Percentiles rank a stretch among this genome's conserved stretches.
Conservation (phyloP, 1,284 basidiomycete genomes). For the Fomitopsis palustris region DNA sequence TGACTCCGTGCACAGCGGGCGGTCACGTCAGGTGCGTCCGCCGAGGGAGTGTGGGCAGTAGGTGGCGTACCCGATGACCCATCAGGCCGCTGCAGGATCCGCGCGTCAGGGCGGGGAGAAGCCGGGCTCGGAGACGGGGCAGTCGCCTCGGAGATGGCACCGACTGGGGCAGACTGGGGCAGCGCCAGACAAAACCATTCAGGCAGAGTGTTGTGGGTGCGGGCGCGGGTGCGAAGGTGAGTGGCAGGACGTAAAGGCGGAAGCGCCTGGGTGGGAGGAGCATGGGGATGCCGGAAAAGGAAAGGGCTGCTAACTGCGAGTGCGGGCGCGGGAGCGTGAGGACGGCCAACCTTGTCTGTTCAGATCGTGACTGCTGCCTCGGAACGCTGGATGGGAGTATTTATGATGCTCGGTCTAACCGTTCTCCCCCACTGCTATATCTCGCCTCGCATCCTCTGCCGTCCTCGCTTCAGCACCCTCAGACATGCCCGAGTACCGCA, state of each 20-base stretch:
- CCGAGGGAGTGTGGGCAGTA: not conserved
- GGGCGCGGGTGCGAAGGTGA: not conserved
- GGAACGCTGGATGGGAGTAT: conserved; percentile 1
- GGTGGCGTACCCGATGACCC: not conserved
- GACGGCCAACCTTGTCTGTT: not conserved
- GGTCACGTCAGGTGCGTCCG: not conserved
- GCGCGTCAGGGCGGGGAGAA: not conserved
- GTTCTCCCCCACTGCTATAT: conserved; percentile 1
- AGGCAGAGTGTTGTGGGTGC: not conserved
- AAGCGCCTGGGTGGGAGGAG: not conserved
- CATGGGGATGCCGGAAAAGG: not conserved
- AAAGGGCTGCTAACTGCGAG: not conserved
- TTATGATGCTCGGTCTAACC: not conserved
- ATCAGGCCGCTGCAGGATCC: not conserved
- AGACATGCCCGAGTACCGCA: conserved; percentile 13
- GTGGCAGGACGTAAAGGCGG: not conserved
- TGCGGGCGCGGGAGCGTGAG: not conserved
- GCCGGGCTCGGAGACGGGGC: not conserved
- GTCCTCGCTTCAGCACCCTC: not conserved
- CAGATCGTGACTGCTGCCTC: not conserved
- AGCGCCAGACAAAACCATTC: not conserved
- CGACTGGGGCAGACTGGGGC: not conserved
- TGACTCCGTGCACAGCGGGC: not conserved
- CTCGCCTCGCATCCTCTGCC: not conserved
- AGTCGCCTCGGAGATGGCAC: not conserved